Percentiles rank a stretch among this genome's conserved stretches.
phyloP scores from a whole-genome alignment of 2,329 filamentous ascomycete genomes.

The Ophiocordyceps camponoti-saundersi region DNA sequence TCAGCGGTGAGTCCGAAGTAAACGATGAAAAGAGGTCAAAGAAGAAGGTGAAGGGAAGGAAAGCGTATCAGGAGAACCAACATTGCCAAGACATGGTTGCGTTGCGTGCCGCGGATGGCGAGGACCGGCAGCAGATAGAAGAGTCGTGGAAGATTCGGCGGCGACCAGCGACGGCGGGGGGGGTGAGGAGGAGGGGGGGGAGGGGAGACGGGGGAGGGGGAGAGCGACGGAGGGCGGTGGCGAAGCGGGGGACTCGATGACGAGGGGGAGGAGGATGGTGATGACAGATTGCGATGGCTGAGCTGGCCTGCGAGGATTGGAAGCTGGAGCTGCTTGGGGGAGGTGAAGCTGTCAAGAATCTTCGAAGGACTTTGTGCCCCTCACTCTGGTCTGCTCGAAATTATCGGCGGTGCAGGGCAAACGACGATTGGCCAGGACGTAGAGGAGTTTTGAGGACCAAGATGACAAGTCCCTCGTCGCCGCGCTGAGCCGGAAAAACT shows the following conservation, averaged over 20 bases:
- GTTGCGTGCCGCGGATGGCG: slow-evolving; percentile 10
- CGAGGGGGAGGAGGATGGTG: not conserved
- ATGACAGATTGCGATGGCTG: not conserved
- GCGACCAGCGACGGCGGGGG: not conserved
- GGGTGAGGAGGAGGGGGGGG: not conserved
- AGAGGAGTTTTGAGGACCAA: not conserved
- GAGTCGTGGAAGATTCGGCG: not conserved
- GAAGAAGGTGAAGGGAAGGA: not conserved
- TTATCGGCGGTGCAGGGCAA: not conserved
- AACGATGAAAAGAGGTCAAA: not conserved
- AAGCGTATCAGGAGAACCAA: slow-evolving; percentile 16
- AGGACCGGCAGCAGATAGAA: not conserved
- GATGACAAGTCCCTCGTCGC: not conserved
- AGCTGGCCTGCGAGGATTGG: not conserved
- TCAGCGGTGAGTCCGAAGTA: not conserved
- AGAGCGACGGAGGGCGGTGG: not conserved
- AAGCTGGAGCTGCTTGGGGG: not conserved
- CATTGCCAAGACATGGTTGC: slow-evolving; percentile 60
- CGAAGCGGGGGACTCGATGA: too few species aligned
- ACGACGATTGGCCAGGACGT: not conserved
- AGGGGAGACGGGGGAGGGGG: not conserved
- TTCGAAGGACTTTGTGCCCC: not conserved
- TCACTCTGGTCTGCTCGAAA: not conserved
- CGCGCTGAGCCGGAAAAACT: not conserved
- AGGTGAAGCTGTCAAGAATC: not conserved